Conservation (phyloP, 1,139 yeast species). For the Blastobotrys arbuscula region DNA sequence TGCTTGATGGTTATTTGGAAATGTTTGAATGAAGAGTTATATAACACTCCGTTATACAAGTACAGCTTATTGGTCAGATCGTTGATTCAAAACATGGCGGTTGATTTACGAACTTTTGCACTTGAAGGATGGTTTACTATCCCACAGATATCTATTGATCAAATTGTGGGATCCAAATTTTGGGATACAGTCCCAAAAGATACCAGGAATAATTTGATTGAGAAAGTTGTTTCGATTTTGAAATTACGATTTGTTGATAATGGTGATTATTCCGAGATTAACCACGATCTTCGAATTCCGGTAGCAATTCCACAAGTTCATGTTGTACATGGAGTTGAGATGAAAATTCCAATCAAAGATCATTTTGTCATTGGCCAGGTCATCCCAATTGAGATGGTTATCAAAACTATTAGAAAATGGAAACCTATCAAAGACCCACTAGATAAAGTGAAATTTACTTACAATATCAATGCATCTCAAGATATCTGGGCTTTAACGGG, state of each 20-base stretch:
- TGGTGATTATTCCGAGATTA: neutral
- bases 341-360: constrained; percentile 22
- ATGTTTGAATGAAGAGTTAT: constrained; percentile 30
- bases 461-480: constrained; percentile 37
- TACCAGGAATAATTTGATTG: constrained; percentile 8
- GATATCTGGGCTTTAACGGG: constrained; percentile 74
- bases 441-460: constrained; percentile 26
- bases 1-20: constrained; percentile 17
- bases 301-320: constrained; percentile 28
- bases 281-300: constrained; percentile 24
- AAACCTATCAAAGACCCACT: constrained; percentile 20
- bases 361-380: constrained; percentile 62
- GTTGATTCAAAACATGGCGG: constrained; percentile 11
- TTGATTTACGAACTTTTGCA: constrained; percentile 18
- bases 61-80: constrained; percentile 14
- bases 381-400: constrained; percentile 40
- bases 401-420: constrained; percentile 48
- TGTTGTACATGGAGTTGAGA: constrained; percentile 26
- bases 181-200: constrained; percentile 11
- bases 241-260: neutral
- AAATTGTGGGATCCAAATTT: constrained; percentile 10
- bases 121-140: constrained; percentile 17
- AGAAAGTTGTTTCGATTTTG: neutral
- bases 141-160: constrained; percentile 7
- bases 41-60: constrained; percentile 7